These are phyloP conservation scores for Alternaria solani DNA, from an alignment of 2,329 filamentous ascomycete species.

Conservation along the genomic window DNA sequence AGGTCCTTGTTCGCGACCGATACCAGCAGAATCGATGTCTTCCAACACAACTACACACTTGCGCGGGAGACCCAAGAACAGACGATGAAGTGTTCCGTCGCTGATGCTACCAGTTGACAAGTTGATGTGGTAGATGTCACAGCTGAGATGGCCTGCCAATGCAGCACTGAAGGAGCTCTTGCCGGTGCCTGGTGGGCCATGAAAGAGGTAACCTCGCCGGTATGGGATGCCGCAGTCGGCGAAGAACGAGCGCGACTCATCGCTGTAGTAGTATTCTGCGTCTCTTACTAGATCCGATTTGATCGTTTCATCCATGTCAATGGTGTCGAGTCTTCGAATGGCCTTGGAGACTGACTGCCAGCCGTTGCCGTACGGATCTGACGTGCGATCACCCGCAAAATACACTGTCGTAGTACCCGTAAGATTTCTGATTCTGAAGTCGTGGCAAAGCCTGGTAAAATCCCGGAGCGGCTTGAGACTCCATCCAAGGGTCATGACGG, in stretches of 20 bases:
- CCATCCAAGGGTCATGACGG: constrained; percentile 39
- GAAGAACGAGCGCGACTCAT: constrained; percentile 43
- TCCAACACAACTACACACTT: constrained; percentile 54
- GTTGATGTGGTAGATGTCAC: constrained; percentile 52
- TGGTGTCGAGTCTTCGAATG: constrained; percentile 39
- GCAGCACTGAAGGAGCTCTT: constrained; percentile 53
- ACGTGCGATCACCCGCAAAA: constrained; percentile 28
- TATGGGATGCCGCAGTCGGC: constrained; percentile 46
- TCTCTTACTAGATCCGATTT: constrained; percentile 46
- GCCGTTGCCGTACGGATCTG: constrained; percentile 14
- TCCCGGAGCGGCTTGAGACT: constrained; percentile 33
- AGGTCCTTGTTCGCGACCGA: constrained; percentile 32
- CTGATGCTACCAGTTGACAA: constrained; percentile 40
- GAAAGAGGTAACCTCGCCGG: constrained; percentile 51
- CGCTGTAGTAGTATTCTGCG: constrained; percentile 50
- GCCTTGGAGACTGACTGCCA: constrained; percentile 39
- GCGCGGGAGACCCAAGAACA: constrained; percentile 35
- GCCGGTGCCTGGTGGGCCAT: constrained; percentile 52
- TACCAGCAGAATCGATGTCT: constrained; percentile 51
- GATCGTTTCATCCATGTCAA: constrained; percentile 41
- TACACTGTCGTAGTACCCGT: constrained; percentile 37
- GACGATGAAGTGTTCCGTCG: constrained; percentile 39
- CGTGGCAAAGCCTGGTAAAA: constrained; percentile 35
- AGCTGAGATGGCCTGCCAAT: constrained; percentile 47
- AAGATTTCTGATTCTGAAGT: constrained; percentile 31